Conservation (phyloP, 1,139 yeast species). For the Pichia kudriavzevii region DNA sequence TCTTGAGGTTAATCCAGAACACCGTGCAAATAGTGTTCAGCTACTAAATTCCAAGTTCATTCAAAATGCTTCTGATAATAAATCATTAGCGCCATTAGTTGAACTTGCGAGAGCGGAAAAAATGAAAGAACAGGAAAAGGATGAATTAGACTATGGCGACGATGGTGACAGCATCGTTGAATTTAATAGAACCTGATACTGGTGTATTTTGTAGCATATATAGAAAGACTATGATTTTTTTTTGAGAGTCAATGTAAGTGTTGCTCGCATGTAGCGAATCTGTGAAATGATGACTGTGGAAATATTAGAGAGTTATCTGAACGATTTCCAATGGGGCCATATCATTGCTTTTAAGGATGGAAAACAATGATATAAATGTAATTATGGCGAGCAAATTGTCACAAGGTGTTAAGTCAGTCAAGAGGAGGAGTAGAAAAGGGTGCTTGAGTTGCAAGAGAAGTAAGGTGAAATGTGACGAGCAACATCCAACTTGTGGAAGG, state of each 20-base stretch:
- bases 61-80: slow-evolving; percentile 60
- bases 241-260: no score
- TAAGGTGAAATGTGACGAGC: slow-evolving; percentile 88
- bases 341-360: no score
- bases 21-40: slow-evolving; percentile 75
- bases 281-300: no score
- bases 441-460: slow-evolving; percentile 83
- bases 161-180: slow-evolving; percentile 2
- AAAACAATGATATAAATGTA: no score
- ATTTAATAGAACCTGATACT: slow-evolving; percentile 1
- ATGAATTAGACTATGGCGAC: slow-evolving; percentile 9
- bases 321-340: no score
- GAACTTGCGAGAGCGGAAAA: slow-evolving; percentile 81
- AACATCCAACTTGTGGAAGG: slow-evolving; percentile 42
- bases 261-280: no score
- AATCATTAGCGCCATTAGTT: slow-evolving; percentile 80
- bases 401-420: no score
- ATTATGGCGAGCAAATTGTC: no score
- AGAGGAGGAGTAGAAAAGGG: slow-evolving; percentile 38
- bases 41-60: slow-evolving; percentile 69
- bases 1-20: slow-evolving; percentile 76
- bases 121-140: slow-evolving; percentile 41
- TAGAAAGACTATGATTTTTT: no score
- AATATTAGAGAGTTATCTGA: no score
- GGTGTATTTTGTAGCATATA: no score